These are phyloP conservation scores for Pythium oligandrum DNA, from an alignment of 352 stramenopile genomes.

Conservation along the genomic window DNA sequence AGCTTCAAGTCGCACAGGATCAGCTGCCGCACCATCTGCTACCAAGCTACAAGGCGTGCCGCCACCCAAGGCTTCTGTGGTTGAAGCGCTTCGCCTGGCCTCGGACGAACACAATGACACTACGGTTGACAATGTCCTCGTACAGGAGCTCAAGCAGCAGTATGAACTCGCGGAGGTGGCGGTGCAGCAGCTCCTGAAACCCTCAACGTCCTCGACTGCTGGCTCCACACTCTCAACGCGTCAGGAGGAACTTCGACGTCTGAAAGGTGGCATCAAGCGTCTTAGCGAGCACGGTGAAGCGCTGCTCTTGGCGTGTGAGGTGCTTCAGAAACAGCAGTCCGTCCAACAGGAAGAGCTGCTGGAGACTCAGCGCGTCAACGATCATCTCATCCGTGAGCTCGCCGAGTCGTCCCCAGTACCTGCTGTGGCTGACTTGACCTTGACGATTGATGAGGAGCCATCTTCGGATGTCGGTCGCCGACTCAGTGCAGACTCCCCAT, in stretches of 20 bases:
- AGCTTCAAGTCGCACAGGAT: not conserved
- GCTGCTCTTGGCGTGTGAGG: conserved; percentile 21
- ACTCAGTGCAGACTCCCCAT: conserved; percentile 39
- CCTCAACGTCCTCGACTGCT: conserved; percentile 24
- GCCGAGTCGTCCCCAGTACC: conserved; percentile 8
- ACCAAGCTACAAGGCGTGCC: conserved; percentile 12
- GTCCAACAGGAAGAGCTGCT: conserved; percentile 17
- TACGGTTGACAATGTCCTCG: conserved; percentile 10
- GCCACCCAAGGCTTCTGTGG: conserved; percentile 14
- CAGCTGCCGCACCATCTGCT: conserved; percentile 4
- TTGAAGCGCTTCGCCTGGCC: conserved; percentile 16
- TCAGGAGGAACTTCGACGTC: conserved; percentile 42
- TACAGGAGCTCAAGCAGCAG: conserved; percentile 64
- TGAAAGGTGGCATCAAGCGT: conserved; percentile 35
- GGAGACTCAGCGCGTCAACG: conserved; percentile 13
- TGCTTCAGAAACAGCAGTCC: conserved; percentile 11
- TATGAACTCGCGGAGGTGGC: conserved; percentile 57
- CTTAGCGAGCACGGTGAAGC: conserved; percentile 22
- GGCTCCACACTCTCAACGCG: conserved; percentile 21
- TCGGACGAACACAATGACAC: conserved; percentile 13
- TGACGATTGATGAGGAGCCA: not conserved
- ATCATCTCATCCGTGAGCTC: conserved; percentile 18
- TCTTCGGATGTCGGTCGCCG: conserved; percentile 1
- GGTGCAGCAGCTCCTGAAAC: conserved; percentile 56
- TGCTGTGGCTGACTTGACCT: not conserved